Conservation (phyloP, 768 basidiomycete species). For the Tephrocybe sp. region DNA sequence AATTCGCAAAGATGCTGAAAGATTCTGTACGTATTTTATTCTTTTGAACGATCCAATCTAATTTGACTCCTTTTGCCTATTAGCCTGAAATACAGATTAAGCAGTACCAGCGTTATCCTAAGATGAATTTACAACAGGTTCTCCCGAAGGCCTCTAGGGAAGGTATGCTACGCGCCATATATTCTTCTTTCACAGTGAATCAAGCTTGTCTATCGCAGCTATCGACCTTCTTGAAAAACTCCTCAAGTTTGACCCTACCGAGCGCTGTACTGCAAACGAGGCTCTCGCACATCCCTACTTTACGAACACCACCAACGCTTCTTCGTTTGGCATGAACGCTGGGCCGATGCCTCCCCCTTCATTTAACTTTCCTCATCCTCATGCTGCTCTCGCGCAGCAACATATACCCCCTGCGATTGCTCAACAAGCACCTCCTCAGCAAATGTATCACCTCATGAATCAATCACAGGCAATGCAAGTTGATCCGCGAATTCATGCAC, state of each 20-base stretch:
- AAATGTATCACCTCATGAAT: constrained; percentile 26
- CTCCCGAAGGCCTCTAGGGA: constrained; percentile 85
- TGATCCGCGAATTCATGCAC: constrained; percentile 15
- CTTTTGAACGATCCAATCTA: not conserved
- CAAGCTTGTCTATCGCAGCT: constrained; percentile 43
- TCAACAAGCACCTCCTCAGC: constrained; percentile 33
- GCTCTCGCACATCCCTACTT: constrained; percentile 95
- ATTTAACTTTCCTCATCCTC: constrained; percentile 70
- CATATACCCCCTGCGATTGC: constrained; percentile 32
- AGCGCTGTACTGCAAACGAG: constrained; percentile 88
- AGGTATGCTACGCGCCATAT: constrained; percentile 40
- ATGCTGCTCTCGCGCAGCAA: constrained; percentile 52
- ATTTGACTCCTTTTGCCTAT: constrained; percentile 11
- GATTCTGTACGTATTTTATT: constrained; percentile 69
- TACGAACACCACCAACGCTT: constrained; percentile 48
- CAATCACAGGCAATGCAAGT: constrained; percentile 30
- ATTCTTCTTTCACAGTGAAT: not conserved
- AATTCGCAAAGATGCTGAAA: constrained; percentile 82
- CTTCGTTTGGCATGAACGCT: constrained; percentile 42
- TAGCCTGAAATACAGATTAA: constrained; percentile 85
- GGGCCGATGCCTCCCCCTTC: constrained; percentile 68
- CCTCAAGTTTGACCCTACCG: constrained; percentile 93
- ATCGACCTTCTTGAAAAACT: constrained; percentile 93
- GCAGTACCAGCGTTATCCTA: constrained; percentile 85
- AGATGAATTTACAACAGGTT: constrained; percentile 77